Conservation (phyloP, 2,329 filamentous ascomycete genomes). For the Seiridium cupressi region DNA sequence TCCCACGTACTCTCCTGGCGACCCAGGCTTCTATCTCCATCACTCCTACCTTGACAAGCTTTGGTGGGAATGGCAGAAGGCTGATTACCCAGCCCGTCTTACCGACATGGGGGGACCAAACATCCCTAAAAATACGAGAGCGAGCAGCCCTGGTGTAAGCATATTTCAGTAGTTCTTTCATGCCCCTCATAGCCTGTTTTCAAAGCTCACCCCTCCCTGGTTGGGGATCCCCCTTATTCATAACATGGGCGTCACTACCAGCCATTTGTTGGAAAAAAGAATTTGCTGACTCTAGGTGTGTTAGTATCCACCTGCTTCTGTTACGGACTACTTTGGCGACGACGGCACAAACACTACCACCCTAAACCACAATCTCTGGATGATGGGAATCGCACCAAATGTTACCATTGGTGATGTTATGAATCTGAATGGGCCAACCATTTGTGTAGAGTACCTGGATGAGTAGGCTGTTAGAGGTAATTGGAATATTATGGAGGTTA, state of each 20-base stretch:
- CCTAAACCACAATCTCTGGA: conserved; percentile 25
- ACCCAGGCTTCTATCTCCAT: conserved; percentile 29
- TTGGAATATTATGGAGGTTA: neutral
- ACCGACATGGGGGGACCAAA: conserved; percentile 21
- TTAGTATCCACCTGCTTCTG: neutral
- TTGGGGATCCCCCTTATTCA: too few species aligned
- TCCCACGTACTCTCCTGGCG: conserved; percentile 27
- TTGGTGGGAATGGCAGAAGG: conserved; percentile 28
- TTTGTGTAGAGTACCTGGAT: conserved; percentile 18
- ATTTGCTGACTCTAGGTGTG: neutral
- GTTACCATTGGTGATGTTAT: conserved; percentile 24
- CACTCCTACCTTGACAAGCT: conserved; percentile 26
- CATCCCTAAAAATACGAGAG: conserved; percentile 4
- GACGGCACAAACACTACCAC: conserved; percentile 18
- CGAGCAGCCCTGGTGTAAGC: neutral
- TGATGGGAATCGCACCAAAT: conserved; percentile 19
- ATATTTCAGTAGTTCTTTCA: too few species aligned
- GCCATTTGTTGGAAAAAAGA: neutral
- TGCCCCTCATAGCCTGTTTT: too few species aligned
- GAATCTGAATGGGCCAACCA: conserved; percentile 16
- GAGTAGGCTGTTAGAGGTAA: neutral
- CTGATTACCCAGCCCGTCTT: conserved; percentile 17
- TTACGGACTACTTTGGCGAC: conserved; percentile 19
- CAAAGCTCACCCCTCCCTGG: too few species aligned
- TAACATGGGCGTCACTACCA: neutral